A percentile compares a stretch with the other conserved stretches of the same genome.
phyloP scores from a whole-genome alignment of 169 alveolate species.

The Amoebophrya sp. region DNA sequence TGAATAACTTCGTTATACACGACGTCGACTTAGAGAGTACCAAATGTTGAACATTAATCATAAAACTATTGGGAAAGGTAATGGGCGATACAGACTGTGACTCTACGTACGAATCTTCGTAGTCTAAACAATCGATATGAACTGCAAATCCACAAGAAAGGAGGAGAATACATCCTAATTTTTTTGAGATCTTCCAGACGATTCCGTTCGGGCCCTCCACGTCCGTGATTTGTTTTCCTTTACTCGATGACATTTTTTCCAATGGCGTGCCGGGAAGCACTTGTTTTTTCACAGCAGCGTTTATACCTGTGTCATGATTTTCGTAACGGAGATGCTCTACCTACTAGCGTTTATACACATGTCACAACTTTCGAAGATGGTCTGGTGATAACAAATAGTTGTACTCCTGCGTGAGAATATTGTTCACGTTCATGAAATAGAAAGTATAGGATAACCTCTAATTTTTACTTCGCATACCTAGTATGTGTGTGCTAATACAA shows the following conservation, averaged over 20 bases:
- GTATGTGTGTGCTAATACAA: no score
- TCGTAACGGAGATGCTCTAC: background rate
- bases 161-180: background rate
- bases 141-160: background rate
- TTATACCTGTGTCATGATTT: background rate
- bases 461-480: no score
- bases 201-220: background rate
- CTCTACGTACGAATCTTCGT: background rate
- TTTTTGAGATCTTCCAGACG: background rate
- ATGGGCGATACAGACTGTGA: background rate
- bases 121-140: background rate
- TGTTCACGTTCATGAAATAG: background rate
- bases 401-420: background rate
- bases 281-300: background rate
- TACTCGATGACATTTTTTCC: background rate
- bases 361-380: background rate
- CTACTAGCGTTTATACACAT: background rate
- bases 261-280: background rate
- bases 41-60: background rate
- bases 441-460: no score
- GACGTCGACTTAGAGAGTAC: background rate
- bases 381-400: background rate
- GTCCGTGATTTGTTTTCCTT: background rate
- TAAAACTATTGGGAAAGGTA: background rate
- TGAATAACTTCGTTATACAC: background rate